phyloP scores from a whole-genome alignment of 768 basidiomycete genomes.

The Mycena galericulata region DNA sequence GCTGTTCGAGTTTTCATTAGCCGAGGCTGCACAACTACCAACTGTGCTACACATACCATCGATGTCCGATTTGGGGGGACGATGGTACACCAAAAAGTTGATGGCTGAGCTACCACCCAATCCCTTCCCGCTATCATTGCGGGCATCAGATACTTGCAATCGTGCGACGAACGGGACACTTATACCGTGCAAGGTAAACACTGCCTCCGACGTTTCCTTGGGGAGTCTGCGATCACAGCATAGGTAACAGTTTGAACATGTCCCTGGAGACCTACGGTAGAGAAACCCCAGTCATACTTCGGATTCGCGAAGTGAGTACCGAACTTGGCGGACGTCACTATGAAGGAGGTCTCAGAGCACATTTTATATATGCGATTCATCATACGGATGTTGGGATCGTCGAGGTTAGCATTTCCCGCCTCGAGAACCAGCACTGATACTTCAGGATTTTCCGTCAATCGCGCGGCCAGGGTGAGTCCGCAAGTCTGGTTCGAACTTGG shows the following conservation, averaged over 20 bases:
- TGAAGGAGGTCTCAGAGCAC: neutral
- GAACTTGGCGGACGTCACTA: conserved; percentile 19
- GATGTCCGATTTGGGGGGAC: conserved; percentile 29
- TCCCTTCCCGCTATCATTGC: conserved; percentile 34
- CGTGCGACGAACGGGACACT: neutral
- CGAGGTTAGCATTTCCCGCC: conserved; percentile 28
- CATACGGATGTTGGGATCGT: neutral
- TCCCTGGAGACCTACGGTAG: conserved; percentile 13
- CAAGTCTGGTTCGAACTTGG: neutral
- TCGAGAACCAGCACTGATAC: conserved; percentile 48
- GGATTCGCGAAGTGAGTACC: conserved; percentile 31
- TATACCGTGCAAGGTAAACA: neutral
- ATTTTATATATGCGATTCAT: neutral
- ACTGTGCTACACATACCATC: conserved; percentile 28
- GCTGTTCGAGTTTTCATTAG: neutral
- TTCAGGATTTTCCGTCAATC: conserved; percentile 46
- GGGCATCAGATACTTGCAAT: neutral
- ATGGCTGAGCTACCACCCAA: conserved; percentile 37
- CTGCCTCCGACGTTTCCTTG: conserved; percentile 18
- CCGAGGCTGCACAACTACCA: neutral
- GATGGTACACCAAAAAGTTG: conserved; percentile 31
- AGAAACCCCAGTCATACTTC: conserved; percentile 35
- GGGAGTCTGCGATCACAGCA: conserved; percentile 1
- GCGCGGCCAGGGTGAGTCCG: conserved; percentile 50
- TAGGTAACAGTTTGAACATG: neutral